These are phyloP conservation scores for Alternaria triticimaculans DNA, from an alignment of 2,329 filamentous ascomycete species.

Conservation along the genomic window DNA sequence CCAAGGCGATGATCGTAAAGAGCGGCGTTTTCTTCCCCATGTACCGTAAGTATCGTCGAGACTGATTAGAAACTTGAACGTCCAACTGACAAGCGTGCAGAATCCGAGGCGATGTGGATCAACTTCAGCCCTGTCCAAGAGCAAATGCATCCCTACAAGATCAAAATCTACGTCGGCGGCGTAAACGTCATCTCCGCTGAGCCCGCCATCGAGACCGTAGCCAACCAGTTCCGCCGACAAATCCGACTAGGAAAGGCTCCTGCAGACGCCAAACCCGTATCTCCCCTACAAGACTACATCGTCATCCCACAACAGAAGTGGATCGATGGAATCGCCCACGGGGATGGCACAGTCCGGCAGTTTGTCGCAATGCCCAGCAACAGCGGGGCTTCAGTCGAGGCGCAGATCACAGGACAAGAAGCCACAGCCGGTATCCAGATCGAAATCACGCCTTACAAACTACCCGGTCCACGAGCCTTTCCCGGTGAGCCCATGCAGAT, in stretches of 20 bases:
- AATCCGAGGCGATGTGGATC: slow-evolving; percentile 56
- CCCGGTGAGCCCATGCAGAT: not conserved
- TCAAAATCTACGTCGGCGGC: slow-evolving; percentile 52
- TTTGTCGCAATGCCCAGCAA: slow-evolving; percentile 58
- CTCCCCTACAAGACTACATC: slow-evolving; percentile 52
- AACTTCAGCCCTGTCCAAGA: slow-evolving; percentile 27
- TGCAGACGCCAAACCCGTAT: not conserved
- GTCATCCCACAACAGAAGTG: slow-evolving; percentile 50
- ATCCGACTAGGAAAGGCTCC: not conserved
- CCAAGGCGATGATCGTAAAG: slow-evolving; percentile 46
- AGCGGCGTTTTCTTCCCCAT: slow-evolving; percentile 58
- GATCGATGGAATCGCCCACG: slow-evolving; percentile 53
- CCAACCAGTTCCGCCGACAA: slow-evolving; percentile 3
- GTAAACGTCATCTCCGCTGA: slow-evolving; percentile 54
- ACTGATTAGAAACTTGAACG: too few relatives aligned
- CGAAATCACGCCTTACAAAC: slow-evolving; percentile 47
- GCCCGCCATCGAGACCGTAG: not conserved
- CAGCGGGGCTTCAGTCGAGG: slow-evolving; percentile 54
- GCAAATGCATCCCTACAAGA: slow-evolving; percentile 34
- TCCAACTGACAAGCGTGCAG: slow-evolving; percentile 4
- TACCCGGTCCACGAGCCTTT: not conserved
- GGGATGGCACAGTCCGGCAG: slow-evolving; percentile 52
- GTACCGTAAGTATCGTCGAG: slow-evolving; percentile 51
- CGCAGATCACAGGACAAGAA: slow-evolving; percentile 55
- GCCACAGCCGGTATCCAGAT: slow-evolving; percentile 53